Conservation (phyloP, 2,329 filamentous ascomycete species). For the Tolypocladium paradoxum region DNA sequence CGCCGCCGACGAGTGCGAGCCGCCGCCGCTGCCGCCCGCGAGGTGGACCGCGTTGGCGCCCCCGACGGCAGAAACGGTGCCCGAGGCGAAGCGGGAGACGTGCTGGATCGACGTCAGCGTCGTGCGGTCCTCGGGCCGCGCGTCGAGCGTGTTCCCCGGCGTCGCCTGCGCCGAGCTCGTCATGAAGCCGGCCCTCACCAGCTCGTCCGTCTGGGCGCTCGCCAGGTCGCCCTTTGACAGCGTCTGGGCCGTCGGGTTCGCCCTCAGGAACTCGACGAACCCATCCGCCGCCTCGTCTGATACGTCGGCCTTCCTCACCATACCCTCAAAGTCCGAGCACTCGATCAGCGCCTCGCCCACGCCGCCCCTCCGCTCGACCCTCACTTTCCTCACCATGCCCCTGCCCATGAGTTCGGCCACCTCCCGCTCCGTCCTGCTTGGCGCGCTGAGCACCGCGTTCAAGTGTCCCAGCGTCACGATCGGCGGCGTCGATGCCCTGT, state of each 20-base stretch:
- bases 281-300: conserved; percentile 33
- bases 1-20: conserved; percentile 13
- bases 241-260: conserved; percentile 33
- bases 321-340: conserved; percentile 40
- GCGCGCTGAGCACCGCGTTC: conserved; percentile 49
- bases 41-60: conserved; percentile 54
- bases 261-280: conserved; percentile 40
- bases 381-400: conserved; percentile 50
- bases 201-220: conserved; percentile 37
- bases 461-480: conserved; percentile 57
- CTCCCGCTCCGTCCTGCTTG: conserved; percentile 57
- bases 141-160: conserved; percentile 26
- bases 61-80: conserved; percentile 58
- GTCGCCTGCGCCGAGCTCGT: conserved; percentile 31
- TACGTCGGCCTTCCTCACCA: conserved; percentile 29
- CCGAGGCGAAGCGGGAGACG: conserved; percentile 55
- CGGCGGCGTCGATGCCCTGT: conserved; percentile 46
- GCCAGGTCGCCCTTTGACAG: conserved; percentile 23
- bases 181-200: conserved; percentile 58
- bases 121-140: conserved; percentile 41
- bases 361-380: conserved; percentile 49
- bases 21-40: conserved; percentile 44
- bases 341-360: conserved; percentile 57
- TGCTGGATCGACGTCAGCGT: conserved; percentile 50
- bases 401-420: conserved; percentile 47